These are phyloP conservation scores for Straminergon stramineum DNA, from an alignment of 225 moss, liverwort and hornwort species.

Conservation along the genomic window DNA sequence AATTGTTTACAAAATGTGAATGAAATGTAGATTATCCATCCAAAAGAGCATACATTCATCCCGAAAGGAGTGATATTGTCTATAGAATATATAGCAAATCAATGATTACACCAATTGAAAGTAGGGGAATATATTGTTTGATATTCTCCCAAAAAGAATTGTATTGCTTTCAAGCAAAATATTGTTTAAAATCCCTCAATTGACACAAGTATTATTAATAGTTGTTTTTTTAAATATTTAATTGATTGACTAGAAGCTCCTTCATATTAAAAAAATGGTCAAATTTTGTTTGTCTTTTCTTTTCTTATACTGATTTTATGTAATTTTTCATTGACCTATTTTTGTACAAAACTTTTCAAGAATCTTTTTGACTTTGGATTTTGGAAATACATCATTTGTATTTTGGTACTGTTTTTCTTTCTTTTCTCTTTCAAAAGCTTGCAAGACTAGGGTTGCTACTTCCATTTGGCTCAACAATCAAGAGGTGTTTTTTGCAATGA, in stretches of 20 bases:
- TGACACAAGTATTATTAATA: no score
- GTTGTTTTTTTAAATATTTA: no score
- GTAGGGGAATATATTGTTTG: rapidly evolving
- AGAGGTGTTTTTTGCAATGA: neutral
- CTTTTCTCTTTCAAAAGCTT: neutral
- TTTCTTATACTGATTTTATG: no score
- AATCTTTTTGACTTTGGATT: neutral
- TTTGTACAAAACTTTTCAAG: rapidly evolving
- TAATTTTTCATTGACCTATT: no score
- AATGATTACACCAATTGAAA: neutral
- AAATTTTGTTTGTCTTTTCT: neutral
- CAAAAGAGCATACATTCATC: no score
- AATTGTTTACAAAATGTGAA: no score
- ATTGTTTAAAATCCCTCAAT: no score
- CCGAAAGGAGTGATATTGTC: neutral
- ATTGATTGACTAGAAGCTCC: no score
- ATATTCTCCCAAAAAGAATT: no score
- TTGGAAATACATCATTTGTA: neutral
- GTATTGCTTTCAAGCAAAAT: no score
- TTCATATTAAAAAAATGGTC: neutral
- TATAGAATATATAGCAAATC: neutral
- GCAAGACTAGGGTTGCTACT: neutral
- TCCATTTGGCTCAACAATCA: neutral
- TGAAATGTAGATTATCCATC: no score
- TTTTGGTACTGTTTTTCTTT: neutral